Base-by-base conservation (phyloP, 2,329 filamentous ascomycete species). In the Diaporthe amygdali region DNA sequence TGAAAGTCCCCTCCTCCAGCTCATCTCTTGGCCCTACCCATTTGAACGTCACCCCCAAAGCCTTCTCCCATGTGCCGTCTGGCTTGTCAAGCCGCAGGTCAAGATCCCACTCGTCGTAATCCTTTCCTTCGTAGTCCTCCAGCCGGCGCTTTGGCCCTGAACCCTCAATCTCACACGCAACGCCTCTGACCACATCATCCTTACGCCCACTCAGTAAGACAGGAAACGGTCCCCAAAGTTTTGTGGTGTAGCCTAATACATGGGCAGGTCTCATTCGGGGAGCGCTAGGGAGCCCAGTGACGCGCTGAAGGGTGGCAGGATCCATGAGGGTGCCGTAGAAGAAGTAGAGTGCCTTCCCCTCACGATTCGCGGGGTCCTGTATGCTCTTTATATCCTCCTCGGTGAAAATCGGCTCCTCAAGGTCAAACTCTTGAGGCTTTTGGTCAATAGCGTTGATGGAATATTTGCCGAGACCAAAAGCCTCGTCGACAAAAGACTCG, bases 241-340 rank as follows among this genome's bases (percentile, higher is more conserved):
- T 63, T 1, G 56, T 63, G 10, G 27, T 46, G 20, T 63, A 63
- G 27, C 56, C 56, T 2, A 63, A 10, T 15, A 46, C 56, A 20
- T 63, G 56, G 25, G 39, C 56, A 1, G 56, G 56, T 39, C 20
- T 46, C 56, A 63, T 47, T 5, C 39, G 25, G 10, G 56, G 56
- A 12, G 7, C 39, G 2, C 25, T 2, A 0, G 30, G 25, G 9
- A 63, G 27, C 8, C 56, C 56, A 0, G 39, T 46, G 37, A 63
- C 56, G 6, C 39, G 56, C 10, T 63, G 56, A 17, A 63, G 39
- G 25, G 56, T 63, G 2, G 39, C 56, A 8, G 56, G 39, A 8
- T 63, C 56, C 56, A 63, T 63, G 27, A 63, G 56, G 1, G 56
- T 63, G 39, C 56, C 56, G 27, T 63, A 63, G 56, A 63, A 63